A percentile compares a stretch with the other conserved stretches of the same genome.
phyloP scores from a whole-genome alignment of 164 flowering plant genomes.

The Pachysandra terminalis region DNA sequence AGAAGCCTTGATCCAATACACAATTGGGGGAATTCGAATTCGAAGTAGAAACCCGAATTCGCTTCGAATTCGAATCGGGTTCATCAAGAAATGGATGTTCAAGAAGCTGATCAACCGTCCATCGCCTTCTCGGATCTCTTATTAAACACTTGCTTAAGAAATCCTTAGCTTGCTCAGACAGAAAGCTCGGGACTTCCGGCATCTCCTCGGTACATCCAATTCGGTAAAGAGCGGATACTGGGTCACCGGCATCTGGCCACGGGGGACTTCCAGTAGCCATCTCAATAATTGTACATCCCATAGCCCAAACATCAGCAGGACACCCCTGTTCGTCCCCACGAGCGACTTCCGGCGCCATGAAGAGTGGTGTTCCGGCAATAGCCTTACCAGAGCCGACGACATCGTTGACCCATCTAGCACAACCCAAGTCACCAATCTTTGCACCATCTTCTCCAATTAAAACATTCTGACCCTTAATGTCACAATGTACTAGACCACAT shows the following conservation, averaged over 20 bases:
- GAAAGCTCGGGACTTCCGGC: conserved; percentile 49
- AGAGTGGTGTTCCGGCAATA: conserved; percentile 65
- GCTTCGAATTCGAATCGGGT: neutral
- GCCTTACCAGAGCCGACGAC: neutral
- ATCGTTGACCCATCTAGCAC: conserved; percentile 53
- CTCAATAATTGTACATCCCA: conserved; percentile 79
- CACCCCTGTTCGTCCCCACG: conserved; percentile 66
- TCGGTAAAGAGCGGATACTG: conserved; percentile 45
- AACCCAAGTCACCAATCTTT: conserved; percentile 77
- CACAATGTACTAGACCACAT: conserved; percentile 70
- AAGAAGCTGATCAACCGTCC: conserved; percentile 58
- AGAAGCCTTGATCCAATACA: conserved; percentile 49
- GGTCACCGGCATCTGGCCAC: conserved; percentile 48
- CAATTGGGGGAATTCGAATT: conserved; percentile 45
- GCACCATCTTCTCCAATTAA: conserved; percentile 45
- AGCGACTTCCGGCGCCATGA: conserved; percentile 90
- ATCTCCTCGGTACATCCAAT: conserved; percentile 52
- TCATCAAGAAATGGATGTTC: conserved; percentile 62
- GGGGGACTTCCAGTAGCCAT: conserved; percentile 71
- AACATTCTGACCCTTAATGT: conserved; percentile 68
- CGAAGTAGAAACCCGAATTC: neutral
- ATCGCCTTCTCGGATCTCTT: conserved; percentile 48
- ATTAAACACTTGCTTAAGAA: conserved; percentile 61
- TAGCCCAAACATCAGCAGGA: conserved; percentile 75
- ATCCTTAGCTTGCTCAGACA: conserved; percentile 56